Percentiles rank a stretch among this genome's conserved stretches.
phyloP scores from a whole-genome alignment of 192 early-diverging fungal species.

The Jimgerdemannia flammicorona region DNA sequence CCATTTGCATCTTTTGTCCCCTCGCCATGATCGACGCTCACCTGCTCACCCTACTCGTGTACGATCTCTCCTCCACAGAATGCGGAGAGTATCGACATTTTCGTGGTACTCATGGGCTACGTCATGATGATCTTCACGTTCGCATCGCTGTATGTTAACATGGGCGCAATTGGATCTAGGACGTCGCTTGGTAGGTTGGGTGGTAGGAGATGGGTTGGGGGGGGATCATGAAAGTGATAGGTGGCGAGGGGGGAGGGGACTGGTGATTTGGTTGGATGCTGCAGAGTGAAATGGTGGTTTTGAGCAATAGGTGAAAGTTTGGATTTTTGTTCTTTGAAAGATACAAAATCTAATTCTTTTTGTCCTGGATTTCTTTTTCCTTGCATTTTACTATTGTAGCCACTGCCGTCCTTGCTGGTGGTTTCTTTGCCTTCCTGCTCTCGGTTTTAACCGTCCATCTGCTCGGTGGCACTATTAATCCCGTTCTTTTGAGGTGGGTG shows the following conservation, averaged over 20 bases:
- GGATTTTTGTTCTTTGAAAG: too few relatives aligned
- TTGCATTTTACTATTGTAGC: conserved; percentile 26
- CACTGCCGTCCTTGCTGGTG: conserved; percentile 63
- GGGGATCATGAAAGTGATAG: too few relatives aligned
- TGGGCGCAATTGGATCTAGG: conserved; percentile 81
- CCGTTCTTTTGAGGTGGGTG: conserved; percentile 55
- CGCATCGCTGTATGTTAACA: conserved; percentile 74
- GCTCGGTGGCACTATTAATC: conserved; percentile 66
- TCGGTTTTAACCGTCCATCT: conserved; percentile 66
- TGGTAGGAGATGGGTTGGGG: background rate
- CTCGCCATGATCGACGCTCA: background rate
- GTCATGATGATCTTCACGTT: conserved; percentile 81
- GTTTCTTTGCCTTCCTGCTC: conserved; percentile 74
- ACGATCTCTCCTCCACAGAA: conserved; percentile 24
- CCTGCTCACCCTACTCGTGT: background rate
- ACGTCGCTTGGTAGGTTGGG: conserved; percentile 54
- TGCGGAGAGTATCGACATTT: conserved; percentile 72
- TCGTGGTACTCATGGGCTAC: conserved; percentile 75
- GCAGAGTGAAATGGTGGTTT: too few relatives aligned
- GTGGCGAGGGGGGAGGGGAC: too few relatives aligned
- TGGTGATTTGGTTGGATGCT: too few relatives aligned
- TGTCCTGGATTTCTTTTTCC: conserved; percentile 13
- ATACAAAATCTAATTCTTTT: conserved; percentile 4
- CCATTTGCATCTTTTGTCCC: background rate
- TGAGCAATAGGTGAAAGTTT: too few relatives aligned